Percentiles rank a stretch among this genome's conserved stretches.
phyloP scores from a whole-genome alignment of 805 yeast species.

The Lachancea quebecensis region DNA sequence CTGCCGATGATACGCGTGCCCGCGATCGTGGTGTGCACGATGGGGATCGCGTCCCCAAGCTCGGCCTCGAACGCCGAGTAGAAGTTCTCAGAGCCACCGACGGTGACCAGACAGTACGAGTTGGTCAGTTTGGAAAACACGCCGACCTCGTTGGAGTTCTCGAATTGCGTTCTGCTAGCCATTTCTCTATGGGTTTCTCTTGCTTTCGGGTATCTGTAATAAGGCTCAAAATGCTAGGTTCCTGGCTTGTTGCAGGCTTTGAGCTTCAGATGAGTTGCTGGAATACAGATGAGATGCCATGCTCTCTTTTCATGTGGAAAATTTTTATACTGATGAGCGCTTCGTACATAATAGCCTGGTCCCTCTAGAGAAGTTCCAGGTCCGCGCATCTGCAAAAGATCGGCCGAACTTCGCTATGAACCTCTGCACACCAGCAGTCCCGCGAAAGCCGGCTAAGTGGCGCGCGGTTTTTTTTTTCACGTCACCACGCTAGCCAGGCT shows the following conservation, averaged over 20 bases:
- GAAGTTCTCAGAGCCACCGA: conserved; percentile 86
- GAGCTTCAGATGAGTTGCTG: no score
- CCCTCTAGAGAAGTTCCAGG: no score
- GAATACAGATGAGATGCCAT: no score
- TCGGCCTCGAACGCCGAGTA: conserved; percentile 97
- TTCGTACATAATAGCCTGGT: no score
- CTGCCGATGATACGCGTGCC: conserved; percentile 98
- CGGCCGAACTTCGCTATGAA: no score
- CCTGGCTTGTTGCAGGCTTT: no score
- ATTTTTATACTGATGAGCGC: no score
- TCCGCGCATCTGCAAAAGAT: no score
- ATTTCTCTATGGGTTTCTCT: conserved; percentile 25
- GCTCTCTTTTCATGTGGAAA: no score
- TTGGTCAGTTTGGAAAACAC: conserved; percentile 93
- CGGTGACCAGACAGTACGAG: conserved; percentile 92
- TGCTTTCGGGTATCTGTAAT: neutral
- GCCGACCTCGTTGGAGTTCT: conserved; percentile 85
- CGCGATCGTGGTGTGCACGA: conserved; percentile 94
- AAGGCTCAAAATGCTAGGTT: no score
- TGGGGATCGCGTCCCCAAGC: conserved; percentile 92
- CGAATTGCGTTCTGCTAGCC: conserved; percentile 75
- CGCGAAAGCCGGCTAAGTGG: no score
- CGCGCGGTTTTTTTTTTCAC: neutral
- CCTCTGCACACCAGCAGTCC: no score
- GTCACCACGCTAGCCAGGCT: conserved; percentile 36